phyloP scores from a whole-genome alignment of 164 flowering plant species.

The Tinospora cordifolia region DNA sequence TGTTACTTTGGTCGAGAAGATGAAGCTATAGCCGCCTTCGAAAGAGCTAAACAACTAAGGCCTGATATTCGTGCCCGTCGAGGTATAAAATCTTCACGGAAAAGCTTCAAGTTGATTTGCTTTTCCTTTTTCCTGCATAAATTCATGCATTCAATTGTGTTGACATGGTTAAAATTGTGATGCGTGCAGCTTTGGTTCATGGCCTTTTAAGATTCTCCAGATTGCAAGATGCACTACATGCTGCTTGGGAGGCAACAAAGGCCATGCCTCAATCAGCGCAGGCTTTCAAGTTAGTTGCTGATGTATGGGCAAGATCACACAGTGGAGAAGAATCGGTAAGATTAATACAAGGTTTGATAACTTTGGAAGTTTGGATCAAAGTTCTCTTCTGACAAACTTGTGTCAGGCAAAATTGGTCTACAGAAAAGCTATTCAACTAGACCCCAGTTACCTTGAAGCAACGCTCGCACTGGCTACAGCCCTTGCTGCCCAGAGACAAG shows the following conservation, averaged over 20 bases:
- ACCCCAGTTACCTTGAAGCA: constrained; percentile 93
- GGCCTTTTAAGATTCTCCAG: constrained; percentile 74
- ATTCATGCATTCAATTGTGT: neutral
- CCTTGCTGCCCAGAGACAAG: constrained; percentile 82
- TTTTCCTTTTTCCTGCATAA: neutral
- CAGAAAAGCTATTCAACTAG: constrained; percentile 90
- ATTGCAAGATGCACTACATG: constrained; percentile 77
- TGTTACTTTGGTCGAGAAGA: constrained; percentile 73
- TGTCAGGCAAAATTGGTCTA: constrained; percentile 85
- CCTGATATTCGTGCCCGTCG: constrained; percentile 97
- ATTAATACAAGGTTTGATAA: neutral
- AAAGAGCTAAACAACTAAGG: constrained; percentile 80
- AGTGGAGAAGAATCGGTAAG: constrained; percentile 85
- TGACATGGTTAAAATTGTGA: neutral
- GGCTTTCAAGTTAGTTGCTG: constrained; percentile 89
- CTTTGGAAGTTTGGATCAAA: no score
- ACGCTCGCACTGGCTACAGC: constrained; percentile 92
- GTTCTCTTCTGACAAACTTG: constrained; percentile 4
- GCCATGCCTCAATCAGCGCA: constrained; percentile 97
- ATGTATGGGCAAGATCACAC: constrained; percentile 85
- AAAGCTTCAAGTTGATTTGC: neutral
- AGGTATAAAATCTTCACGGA: constrained; percentile 38
- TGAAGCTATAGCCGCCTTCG: constrained; percentile 77
- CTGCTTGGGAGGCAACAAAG: constrained; percentile 90
- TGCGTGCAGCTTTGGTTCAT: constrained; percentile 72